phyloP scores from a whole-genome alignment of 2,329 filamentous ascomycete genomes.

The Curvularia lunata region DNA sequence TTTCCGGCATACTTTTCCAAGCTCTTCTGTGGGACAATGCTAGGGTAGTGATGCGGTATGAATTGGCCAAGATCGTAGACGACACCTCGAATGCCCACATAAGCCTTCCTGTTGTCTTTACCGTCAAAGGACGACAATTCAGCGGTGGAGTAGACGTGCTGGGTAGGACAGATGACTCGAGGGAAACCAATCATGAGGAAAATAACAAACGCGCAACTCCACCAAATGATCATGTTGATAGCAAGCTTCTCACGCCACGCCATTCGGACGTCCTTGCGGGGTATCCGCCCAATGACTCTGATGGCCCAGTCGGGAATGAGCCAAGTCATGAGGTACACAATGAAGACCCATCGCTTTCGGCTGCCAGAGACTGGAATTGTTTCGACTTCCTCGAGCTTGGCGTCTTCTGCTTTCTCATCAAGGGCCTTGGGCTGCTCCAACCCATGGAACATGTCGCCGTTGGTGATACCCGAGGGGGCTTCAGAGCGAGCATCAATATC shows the following conservation, averaged over 20 bases:
- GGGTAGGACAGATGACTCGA: conserved; percentile 84
- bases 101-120: conserved; percentile 68
- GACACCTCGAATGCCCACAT: conserved; percentile 82
- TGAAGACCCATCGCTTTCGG: conserved; percentile 87
- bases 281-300: conserved; percentile 78
- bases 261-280: conserved; percentile 86
- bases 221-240: conserved; percentile 98
- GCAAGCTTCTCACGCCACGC: conserved; percentile 98
- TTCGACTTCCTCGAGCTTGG: conserved; percentile 88
- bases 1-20: conserved; percentile 82
- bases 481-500: conserved; percentile 88
- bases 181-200: conserved; percentile 95
- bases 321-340: conserved; percentile 85
- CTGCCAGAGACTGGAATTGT: conserved; percentile 76
- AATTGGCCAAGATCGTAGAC: conserved; percentile 84
- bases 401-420: conserved; percentile 92
- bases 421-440: conserved; percentile 92
- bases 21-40: conserved; percentile 64
- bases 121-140: conserved; percentile 80
- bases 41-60: conserved; percentile 78
- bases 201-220: conserved; percentile 74
- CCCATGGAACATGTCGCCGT: conserved; percentile 95
- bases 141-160: conserved; percentile 80
- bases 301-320: conserved; percentile 86
- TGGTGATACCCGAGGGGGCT: conserved; percentile 89